Evolutionary conservation across 805 yeast species (phyloP).

Genomic region (Ogataea neopini): DNA sequence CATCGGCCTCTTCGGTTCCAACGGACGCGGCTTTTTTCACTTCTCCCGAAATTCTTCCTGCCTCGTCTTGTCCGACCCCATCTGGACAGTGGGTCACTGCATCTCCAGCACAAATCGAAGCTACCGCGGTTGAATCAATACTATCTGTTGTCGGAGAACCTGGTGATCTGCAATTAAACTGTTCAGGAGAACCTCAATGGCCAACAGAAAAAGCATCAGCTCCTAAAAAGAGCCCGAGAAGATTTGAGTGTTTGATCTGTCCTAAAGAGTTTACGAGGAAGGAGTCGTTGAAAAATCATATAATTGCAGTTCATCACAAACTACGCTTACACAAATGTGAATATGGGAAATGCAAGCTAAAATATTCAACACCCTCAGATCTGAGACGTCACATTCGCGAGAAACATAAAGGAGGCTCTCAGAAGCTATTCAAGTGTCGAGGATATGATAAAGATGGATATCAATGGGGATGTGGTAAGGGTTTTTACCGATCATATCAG

Average conservation of each 20-base stretch:
- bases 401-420: conserved; percentile 13
- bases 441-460: conserved; percentile 11
- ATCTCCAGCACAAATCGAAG: neutral
- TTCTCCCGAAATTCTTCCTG: neutral
- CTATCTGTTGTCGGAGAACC: neutral
- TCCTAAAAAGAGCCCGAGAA: conserved; percentile 4
- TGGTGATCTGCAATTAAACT: neutral
- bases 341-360: conserved; percentile 11
- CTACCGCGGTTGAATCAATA: neutral
- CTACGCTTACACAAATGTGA: conserved; percentile 21
- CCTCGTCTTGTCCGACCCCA: neutral
- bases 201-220: conserved; percentile 1
- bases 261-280: conserved; percentile 19
- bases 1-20: neutral
- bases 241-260: conserved; percentile 18
- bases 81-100: neutral
- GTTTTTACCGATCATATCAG: conserved; percentile 24
- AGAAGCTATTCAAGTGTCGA: conserved; percentile 17
- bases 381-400: conserved; percentile 25
- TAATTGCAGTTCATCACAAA: conserved; percentile 22
- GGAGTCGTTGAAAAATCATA: conserved; percentile 26
- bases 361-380: conserved; percentile 24
- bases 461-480: conserved; percentile 23
- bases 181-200: neutral
- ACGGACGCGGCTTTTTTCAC: neutral